Base-by-base conservation (phyloP, 805 yeast genomes). In the Saturnispora hagleri region DNA sequence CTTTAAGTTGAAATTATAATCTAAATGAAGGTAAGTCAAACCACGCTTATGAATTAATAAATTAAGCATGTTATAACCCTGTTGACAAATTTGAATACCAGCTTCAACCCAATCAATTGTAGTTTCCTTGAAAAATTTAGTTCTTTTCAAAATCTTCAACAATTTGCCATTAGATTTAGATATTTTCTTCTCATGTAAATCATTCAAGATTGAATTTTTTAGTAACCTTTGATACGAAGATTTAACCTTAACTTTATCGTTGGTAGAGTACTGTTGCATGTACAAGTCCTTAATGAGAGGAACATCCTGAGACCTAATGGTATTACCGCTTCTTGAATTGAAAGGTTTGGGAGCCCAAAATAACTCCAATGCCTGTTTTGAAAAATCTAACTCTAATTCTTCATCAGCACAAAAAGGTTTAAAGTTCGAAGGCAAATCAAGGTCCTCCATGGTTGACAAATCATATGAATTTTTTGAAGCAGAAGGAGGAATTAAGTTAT, bases 51-150 rank as follows among this genome's bases (percentile, higher is more conserved):
- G 98, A 48, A 93, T 89, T 57, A 93, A 72, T 35, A 93, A 69
- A 65, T 89, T 90, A 46, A 93, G 74, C 95, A 91, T 90, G 60
- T 89, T 91, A 67, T 84, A 87, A 3, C 99, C 99, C 67, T 93
- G 99, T 38, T 81, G 78, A 62, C 96, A 86, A 2, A 93, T 81
- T 68, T 93, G 98, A 52, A 93, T 71, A 28, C 97, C 99, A 1
- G 98, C 99, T 66, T 93, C 99, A 3, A 91, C 93, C 99, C 99
- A 93, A 67, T 93, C 99, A 47, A 93, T 82, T 0, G 90, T 76
- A 0, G 99, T 91, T 60, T 86, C 84, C 62, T 89, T 96, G 68
- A 93, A 93, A 65, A 80, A 93, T 61, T 88, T 90, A 0, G 99
- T 93, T 45, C 76, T 73, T 53, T 81, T 80, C 57, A 93, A 74